These are phyloP conservation scores for Trypanosoma cruzi DNA, from an alignment of 208 protist species.

Conservation along the genomic window DNA sequence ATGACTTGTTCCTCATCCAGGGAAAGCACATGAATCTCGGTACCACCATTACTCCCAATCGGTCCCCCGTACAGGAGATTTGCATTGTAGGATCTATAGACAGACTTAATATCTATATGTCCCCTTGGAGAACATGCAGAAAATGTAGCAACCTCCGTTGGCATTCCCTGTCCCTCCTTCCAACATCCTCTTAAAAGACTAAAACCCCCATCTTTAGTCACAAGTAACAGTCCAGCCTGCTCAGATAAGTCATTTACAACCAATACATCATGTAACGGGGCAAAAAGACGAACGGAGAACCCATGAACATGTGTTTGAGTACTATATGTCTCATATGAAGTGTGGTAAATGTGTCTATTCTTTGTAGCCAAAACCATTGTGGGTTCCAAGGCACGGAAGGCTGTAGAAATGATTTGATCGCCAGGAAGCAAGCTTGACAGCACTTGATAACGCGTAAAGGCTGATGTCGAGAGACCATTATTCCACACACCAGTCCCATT, in stretches of 20 bases:
- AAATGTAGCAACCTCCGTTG: conserved; percentile 76
- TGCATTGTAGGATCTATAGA: conserved; percentile 71
- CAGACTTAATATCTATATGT: conserved; percentile 71
- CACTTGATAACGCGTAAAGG: conserved; percentile 48
- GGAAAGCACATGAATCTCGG: conserved; percentile 78
- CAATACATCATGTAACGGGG: conserved; percentile 66
- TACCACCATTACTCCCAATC: conserved; percentile 63
- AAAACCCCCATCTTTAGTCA: conserved; percentile 79
- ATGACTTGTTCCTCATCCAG: conserved; percentile 85
- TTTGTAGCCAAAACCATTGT: conserved; percentile 76
- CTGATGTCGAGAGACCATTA: neutral
- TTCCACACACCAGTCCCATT: neutral
- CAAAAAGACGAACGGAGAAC: conserved; percentile 58
- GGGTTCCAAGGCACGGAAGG: conserved; percentile 74
- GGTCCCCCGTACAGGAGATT: conserved; percentile 83
- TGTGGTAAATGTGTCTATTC: conserved; percentile 63
- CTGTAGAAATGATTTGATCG: conserved; percentile 65
- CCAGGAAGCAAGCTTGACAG: conserved; percentile 51
- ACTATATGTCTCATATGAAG: conserved; percentile 84
- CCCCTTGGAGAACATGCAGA: conserved; percentile 65
- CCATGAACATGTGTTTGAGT: conserved; percentile 56
- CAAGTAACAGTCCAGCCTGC: conserved; percentile 76
- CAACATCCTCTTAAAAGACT: conserved; percentile 73
- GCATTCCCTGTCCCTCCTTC: conserved; percentile 40
- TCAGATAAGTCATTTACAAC: conserved; percentile 89